Evolutionary conservation across 352 stramenopile species (phyloP), one percentile per base, ranked within the genome.

Genomic region (Thalassiosira livingstoniorum): DNA sequence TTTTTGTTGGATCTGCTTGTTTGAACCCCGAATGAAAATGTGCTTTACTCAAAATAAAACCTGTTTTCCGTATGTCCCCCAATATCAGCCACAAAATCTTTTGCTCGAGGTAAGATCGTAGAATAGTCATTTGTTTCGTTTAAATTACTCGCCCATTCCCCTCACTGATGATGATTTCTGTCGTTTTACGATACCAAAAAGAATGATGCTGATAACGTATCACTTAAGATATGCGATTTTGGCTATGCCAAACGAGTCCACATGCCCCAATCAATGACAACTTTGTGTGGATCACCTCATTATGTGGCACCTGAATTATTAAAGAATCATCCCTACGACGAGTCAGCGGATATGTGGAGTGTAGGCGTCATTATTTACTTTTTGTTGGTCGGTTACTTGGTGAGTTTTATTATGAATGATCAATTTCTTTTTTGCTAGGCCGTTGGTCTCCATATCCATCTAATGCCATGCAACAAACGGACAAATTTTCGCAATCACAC

Each of bases 291-390:
- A 25, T 98, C 97, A 29, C 96, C 96, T 0, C 96, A 96, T 1
- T 99, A 98, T 89, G 97, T 99, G 2, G 96, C 96, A 0, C 96
- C 96, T 0, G 96, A 98, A 88, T 96, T 98, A 55, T 86, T 98
- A 43, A 96, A 90, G 85, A 90, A 94, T 13, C 91, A 93, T 63
- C 84, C 75, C 80, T 51, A 91, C 82, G 81, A 96, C n/a, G 60
- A 75, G 25, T 62, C 42, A 21, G 42, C 55, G 0, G 90, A 91
- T 96, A 98, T 27, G 2, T 75, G 67, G 67, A 75, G 67, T 57
- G 67, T 75, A 0, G 67, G 67, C 27, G 67, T 75, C 4, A 75
- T 75, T 21, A 67, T 75, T 29, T 75, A 67, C 29, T 75, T 75
- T 25, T 39, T 75, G 11, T 55, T 75, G 11, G 80, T 95, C 32